Evolutionary conservation across 75 land plant genomes (phyloP).

Genomic region (Chamaecyparis obtusa): DNA sequence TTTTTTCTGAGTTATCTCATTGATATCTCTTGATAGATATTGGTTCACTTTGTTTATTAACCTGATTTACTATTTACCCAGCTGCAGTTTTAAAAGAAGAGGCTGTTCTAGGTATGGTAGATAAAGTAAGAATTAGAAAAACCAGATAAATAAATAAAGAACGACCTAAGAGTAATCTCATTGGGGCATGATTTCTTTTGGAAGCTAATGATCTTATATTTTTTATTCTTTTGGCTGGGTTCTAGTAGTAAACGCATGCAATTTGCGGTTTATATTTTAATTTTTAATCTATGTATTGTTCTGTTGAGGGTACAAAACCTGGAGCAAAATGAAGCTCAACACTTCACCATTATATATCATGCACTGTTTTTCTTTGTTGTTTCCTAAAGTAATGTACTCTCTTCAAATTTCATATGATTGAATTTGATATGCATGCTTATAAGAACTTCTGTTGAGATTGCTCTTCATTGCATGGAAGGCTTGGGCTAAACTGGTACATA

Average conservation of each 20-base stretch:
- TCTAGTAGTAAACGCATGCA: background rate
- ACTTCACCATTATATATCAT: background rate
- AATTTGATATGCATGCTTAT: conserved; percentile 1
- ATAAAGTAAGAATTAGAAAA: background rate
- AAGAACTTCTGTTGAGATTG: background rate
- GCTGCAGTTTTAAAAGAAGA: background rate
- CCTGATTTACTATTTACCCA: background rate
- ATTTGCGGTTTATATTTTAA: background rate
- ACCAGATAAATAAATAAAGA: background rate
- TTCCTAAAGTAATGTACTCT: background rate
- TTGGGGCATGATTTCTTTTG: background rate
- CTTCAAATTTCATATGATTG: background rate
- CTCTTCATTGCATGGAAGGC: background rate
- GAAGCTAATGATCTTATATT: background rate
- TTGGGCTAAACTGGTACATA: conserved; percentile 1
- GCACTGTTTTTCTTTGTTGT: background rate
- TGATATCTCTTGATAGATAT: background rate
- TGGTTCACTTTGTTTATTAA: background rate
- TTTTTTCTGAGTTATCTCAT: background rate
- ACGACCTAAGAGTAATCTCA: background rate
- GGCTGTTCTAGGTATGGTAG: background rate
- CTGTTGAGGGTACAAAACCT: background rate
- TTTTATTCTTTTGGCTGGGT: background rate
- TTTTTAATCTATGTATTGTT: background rate
- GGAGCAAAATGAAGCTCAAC: background rate